Conservation (phyloP, 371 early-diverging fungal species). For the Actinomortierella wolfii region DNA sequence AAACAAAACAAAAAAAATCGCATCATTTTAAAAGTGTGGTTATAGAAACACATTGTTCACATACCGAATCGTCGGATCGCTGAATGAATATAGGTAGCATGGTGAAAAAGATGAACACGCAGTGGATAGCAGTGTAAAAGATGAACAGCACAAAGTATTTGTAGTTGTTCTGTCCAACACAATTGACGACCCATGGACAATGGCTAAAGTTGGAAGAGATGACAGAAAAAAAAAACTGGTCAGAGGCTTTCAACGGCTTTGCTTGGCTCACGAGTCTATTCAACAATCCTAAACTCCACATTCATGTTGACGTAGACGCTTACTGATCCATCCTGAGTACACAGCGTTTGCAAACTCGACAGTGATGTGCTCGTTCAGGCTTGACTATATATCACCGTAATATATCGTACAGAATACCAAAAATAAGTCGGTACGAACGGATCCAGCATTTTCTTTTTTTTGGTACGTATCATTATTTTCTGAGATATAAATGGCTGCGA, state of each 20-base stretch:
- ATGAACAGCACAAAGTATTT: conserved; percentile 65
- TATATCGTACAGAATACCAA: neutral
- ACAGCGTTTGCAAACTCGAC: conserved; percentile 33
- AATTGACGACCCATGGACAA: conserved; percentile 68
- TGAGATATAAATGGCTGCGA: too few species aligned
- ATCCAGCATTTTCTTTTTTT: too few species aligned
- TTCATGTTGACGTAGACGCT: conserved; percentile 24
- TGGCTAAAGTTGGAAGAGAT: conserved; percentile 47
- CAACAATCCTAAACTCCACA: too few species aligned
- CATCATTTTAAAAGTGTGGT: too few species aligned
- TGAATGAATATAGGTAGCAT: conserved; percentile 45
- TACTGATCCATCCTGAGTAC: conserved; percentile 72
- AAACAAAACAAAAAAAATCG: too few species aligned
- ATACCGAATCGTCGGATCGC: conserved; percentile 49
- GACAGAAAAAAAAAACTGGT: neutral
- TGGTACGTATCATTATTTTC: too few species aligned
- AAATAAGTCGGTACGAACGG: too few species aligned
- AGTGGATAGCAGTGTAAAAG: conserved; percentile 54
- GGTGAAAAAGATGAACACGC: conserved; percentile 50
- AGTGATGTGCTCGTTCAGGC: too few species aligned
- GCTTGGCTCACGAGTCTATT: too few species aligned
- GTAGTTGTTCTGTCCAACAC: conserved; percentile 66
- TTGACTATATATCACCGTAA: conserved; percentile 31
- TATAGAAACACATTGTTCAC: too few species aligned
- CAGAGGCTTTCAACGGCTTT: too few species aligned